Conservation (phyloP, 2,329 filamentous ascomycete genomes). For the Xylariaceae sp. region DNA sequence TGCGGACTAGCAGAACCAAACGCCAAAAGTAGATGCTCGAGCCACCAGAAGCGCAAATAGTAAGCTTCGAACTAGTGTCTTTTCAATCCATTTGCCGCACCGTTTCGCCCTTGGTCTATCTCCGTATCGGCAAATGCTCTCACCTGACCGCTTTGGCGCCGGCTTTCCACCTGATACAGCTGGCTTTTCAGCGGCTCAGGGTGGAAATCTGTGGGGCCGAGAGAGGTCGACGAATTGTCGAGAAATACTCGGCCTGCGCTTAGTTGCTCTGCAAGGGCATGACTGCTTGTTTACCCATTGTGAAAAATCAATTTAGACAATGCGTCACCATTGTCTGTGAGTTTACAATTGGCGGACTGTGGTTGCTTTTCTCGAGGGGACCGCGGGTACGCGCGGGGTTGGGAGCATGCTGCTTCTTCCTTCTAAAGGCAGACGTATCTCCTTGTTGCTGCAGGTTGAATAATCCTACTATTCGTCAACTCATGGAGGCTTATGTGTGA, state of each 20-base stretch:
- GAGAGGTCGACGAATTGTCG: neutral
- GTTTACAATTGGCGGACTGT: too few relatives aligned
- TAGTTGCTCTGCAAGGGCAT: constrained; percentile 4
- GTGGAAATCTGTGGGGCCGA: constrained; percentile 25
- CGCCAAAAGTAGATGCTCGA: neutral
- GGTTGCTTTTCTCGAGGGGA: too few relatives aligned
- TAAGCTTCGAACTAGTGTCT: constrained; percentile 16
- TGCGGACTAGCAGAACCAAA: too few relatives aligned
- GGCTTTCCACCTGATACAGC: neutral
- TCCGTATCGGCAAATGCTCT: constrained; percentile 15
- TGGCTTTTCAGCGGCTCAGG: constrained; percentile 22
- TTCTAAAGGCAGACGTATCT: constrained; percentile 2
- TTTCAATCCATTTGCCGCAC: neutral
- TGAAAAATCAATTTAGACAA: neutral
- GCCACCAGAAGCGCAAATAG: neutral
- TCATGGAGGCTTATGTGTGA: too few relatives aligned
- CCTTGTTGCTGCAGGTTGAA: constrained; percentile 15
- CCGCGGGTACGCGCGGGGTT: constrained; percentile 4
- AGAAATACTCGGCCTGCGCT: neutral
- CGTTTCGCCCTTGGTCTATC: constrained; percentile 1
- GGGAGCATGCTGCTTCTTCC: neutral
- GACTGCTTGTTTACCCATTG: constrained; percentile 8
- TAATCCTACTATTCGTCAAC: constrained; percentile 9
- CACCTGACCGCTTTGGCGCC: constrained; percentile 7
- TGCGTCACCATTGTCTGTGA: neutral